phyloP scores from a whole-genome alignment of 371 early-diverging fungal species.

The Mucor indicus region DNA sequence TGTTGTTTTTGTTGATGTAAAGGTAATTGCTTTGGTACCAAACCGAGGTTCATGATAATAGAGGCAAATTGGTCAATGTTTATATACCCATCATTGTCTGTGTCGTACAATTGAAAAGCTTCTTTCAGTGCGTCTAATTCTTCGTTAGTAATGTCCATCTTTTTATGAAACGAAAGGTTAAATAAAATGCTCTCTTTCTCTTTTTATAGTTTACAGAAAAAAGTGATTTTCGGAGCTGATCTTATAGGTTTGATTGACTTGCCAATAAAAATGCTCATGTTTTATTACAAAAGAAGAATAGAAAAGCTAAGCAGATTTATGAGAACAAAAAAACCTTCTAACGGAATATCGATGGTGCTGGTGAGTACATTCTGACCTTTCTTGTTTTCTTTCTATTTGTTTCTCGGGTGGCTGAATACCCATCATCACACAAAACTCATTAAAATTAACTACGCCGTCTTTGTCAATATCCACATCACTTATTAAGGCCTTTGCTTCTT shows the following conservation, averaged over 20 bases:
- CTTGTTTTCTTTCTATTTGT: background rate
- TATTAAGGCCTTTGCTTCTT: conserved; percentile 38
- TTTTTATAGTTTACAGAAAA: too few relatives aligned
- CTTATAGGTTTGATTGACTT: too few relatives aligned
- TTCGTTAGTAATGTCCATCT: background rate
- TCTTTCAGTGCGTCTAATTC: conserved; percentile 18
- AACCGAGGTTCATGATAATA: conserved; percentile 70
- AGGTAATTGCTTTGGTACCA: conserved; percentile 40
- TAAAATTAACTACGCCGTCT: conserved; percentile 42
- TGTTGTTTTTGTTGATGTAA: conserved; percentile 24
- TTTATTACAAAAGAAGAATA: too few relatives aligned
- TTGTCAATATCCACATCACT: conserved; percentile 38
- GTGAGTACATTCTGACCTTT: conserved; percentile 13
- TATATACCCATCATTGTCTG: conserved; percentile 54
- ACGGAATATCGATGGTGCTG: conserved; percentile 28
- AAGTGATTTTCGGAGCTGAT: too few relatives aligned
- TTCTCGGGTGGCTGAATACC: conserved; percentile 25
- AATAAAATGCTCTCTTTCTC: too few relatives aligned
- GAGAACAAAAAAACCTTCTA: conserved; percentile 30
- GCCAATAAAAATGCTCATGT: too few relatives aligned
- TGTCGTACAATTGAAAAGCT: conserved; percentile 55
- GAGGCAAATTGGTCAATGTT: conserved; percentile 58
- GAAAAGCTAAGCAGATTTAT: conserved; percentile 2
- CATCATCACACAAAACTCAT: conserved; percentile 44
- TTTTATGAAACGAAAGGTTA: too few relatives aligned